A percentile compares a stretch with the other conserved stretches of the same genome.
Conservation (phyloP, 1,284 basidiomycete species). For the Meira nashicola region DNA sequence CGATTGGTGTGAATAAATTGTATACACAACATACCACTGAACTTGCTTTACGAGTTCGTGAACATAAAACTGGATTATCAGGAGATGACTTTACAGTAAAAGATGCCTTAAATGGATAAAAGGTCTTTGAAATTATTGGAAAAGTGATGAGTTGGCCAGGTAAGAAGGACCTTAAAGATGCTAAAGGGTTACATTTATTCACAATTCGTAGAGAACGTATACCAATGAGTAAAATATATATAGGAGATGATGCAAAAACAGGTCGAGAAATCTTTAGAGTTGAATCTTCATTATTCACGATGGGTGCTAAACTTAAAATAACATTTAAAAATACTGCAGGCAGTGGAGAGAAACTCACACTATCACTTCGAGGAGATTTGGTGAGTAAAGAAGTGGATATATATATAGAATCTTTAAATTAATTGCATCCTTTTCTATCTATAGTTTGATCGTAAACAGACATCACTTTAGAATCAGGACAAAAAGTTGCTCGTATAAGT, state of each 20-base stretch:
- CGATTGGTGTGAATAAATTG: constrained; percentile 21
- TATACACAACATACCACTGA: constrained; percentile 21
- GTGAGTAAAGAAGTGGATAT: background rate
- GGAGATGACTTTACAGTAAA: constrained; percentile 32
- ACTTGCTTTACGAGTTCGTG: constrained; percentile 24
- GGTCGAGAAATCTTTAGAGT: constrained; percentile 4
- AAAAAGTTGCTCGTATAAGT: constrained; percentile 22
- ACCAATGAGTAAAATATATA: background rate
- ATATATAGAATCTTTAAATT: background rate
- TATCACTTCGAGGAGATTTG: constrained; percentile 20
- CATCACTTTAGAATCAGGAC: constrained; percentile 22
- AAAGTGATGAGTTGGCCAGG: constrained; percentile 20
- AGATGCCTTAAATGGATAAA: constrained; percentile 19
- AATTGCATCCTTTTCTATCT: too few species aligned
- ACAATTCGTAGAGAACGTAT: constrained; percentile 12
- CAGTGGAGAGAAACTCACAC: constrained; percentile 14
- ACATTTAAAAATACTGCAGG: constrained; percentile 23
- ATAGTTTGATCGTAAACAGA: constrained; percentile 15
- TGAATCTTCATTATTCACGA: background rate
- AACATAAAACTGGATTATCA: constrained; percentile 16
- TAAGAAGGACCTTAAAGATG: constrained; percentile 17
- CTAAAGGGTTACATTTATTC: constrained; percentile 13
- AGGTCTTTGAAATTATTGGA: constrained; percentile 22
- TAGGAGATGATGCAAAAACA: constrained; percentile 1
- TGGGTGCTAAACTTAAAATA: constrained; percentile 23